A percentile compares a stretch with the other conserved stretches of the same genome.
Evolutionary conservation across 306 rosid genomes (phyloP).

Genomic region (Cajanus cajan): DNA sequence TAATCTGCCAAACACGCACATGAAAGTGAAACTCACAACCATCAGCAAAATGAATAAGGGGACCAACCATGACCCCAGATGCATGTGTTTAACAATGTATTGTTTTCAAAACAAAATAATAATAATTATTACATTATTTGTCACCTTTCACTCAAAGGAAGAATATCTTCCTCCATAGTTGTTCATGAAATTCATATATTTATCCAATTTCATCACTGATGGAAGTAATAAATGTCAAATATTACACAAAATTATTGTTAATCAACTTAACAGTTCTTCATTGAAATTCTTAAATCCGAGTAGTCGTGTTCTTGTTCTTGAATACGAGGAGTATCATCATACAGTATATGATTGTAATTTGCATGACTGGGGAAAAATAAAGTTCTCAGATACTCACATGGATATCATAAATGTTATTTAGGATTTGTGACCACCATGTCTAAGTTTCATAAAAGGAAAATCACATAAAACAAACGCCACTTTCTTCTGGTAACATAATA

Average conservation of each 20-base stretch:
- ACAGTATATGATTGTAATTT: too few species aligned
- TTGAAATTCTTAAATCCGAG: too few species aligned
- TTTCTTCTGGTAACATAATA: not conserved
- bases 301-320: too few species aligned
- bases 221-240: too few species aligned
- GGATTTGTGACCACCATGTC: not conserved
- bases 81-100: not conserved
- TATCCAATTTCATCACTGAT: not conserved
- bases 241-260: too few species aligned
- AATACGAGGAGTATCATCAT: too few species aligned
- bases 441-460: not conserved
- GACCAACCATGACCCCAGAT: not conserved
- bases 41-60: not conserved
- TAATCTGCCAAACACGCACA: not conserved
- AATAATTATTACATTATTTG: too few species aligned
- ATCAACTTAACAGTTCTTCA: too few species aligned
- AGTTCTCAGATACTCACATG: not conserved
- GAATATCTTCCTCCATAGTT: not conserved
- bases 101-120: too few species aligned
- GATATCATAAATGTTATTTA: not conserved
- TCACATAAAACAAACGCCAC: too few species aligned
- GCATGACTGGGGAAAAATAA: too few species aligned
- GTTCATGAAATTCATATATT: not conserved
- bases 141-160: too few species aligned
- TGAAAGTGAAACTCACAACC: not conserved